These are phyloP conservation scores for Penicillium sp. DNA, from an alignment of 2,329 filamentous ascomycete species.

Conservation along the genomic window DNA sequence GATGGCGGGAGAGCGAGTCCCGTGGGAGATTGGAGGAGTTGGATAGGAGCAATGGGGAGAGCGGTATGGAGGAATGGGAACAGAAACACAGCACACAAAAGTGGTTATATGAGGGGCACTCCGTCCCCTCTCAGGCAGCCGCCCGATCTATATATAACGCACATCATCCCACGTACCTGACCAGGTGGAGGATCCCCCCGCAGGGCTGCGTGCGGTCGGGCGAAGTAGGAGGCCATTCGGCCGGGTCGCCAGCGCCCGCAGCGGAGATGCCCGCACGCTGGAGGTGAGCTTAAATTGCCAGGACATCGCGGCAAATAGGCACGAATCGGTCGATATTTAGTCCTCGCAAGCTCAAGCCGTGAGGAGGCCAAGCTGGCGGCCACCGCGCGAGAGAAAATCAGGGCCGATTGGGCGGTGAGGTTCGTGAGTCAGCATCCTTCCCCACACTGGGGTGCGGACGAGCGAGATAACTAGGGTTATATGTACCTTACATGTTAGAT, in stretches of 20 bases:
- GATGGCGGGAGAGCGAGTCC: neutral
- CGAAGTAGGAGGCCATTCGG: slow-evolving; percentile 28
- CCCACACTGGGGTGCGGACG: slow-evolving; percentile 11
- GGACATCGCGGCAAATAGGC: slow-evolving; percentile 21
- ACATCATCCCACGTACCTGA: slow-evolving; percentile 29
- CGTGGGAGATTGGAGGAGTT: slow-evolving; percentile 2
- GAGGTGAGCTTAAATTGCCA: slow-evolving; percentile 33
- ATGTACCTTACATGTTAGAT: no score
- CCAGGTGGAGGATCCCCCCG: slow-evolving; percentile 23
- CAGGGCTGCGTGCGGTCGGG: slow-evolving; percentile 20
- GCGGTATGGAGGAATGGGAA: no score
- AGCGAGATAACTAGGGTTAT: no score
- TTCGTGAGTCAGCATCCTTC: slow-evolving; percentile 21
- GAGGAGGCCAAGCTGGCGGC: neutral
- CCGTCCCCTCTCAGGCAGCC: slow-evolving; percentile 1
- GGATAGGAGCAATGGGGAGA: neutral
- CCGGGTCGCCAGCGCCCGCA: slow-evolving; percentile 30
- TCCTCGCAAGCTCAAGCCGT: no score
- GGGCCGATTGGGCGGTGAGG: slow-evolving; percentile 23
- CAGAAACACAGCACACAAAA: no score
- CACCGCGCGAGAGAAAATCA: neutral
- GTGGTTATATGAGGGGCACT: no score
- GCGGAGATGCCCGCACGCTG: slow-evolving; percentile 32
- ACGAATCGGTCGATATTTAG: neutral
- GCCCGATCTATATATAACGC: slow-evolving; percentile 15